Base-by-base conservation (phyloP, 2,329 filamentous ascomycete genomes). In the Aureobasidium sp. region DNA sequence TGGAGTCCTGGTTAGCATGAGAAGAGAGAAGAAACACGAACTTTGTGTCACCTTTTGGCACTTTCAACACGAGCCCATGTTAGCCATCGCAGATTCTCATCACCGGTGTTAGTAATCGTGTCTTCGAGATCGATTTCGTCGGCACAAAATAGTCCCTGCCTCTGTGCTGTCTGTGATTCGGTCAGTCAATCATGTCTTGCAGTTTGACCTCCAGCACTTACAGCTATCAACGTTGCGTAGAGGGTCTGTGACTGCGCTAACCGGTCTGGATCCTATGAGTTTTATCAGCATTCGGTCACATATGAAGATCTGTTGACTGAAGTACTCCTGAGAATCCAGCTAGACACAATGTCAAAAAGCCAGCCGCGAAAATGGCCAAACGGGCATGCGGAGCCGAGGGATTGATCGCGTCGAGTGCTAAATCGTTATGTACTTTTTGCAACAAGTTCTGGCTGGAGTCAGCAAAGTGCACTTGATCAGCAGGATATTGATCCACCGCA, bases 31-130 rank as follows among this genome's bases (percentile, higher is more conserved):
- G 25, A 14, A 16, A 13, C 21, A 16, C 11, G 29, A 50, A 11
- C n/a, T 34, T 39, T 39, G 14, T 16, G 64, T 53, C 47, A 70
- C 71, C 79, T 73, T 66, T 82, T 82, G 0, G 73, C 74, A 50
- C 78, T 81, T 68, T 82, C 80, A 7, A 82, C 74, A 51, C 78
- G 77, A 63, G 76, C 75, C 80, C 80, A 82, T 2, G 78, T 76
- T 65, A 78, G 80, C 80, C 80, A 82, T 65, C 75, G 58, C 45
- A 39, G n/a, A 71, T 29, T 73, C 69, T 53, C 80, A 77, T 37
- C 77, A 72, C 63, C 79, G 76, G 48, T 51, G 32, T 41, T 45
- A 7, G 60, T 44, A 14, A 75, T 68, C 8, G 79, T 72, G 5
- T 74, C 70, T 30, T 78, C 76, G 25, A 80, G 74, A 3, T 80